phyloP scores from a whole-genome alignment of 768 basidiomycete species.

The Naganishia onofrii region DNA sequence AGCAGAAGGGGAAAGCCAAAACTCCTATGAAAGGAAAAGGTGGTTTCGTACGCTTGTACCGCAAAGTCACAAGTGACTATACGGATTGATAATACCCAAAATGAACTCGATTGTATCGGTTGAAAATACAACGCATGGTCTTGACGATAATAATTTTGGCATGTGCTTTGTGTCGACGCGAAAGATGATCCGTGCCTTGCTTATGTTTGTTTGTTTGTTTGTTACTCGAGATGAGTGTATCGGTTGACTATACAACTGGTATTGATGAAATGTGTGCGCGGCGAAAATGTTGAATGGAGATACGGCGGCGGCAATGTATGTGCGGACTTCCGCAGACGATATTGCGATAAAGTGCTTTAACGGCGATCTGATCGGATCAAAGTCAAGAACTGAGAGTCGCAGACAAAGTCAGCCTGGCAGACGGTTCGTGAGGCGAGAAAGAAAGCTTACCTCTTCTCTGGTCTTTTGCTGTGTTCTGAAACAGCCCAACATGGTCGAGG shows the following conservation, averaged over 20 bases:
- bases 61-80: neutral
- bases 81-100: neutral
- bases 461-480: conserved; percentile 99
- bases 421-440: neutral
- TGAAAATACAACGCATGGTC: conserved; percentile 17
- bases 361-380: conserved; percentile 22
- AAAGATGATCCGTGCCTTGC: neutral
- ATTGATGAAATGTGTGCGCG: conserved; percentile 4
- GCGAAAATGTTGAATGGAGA: conserved; percentile 12
- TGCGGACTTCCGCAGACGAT: no score
- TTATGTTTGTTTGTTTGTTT: neutral
- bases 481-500: conserved; percentile 96
- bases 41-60: neutral
- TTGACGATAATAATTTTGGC: neutral
- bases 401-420: neutral
- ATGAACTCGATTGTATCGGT: conserved; percentile 21
- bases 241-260: conserved; percentile 28
- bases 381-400: conserved; percentile 17
- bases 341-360: no score
- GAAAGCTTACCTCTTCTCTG: conserved; percentile 66
- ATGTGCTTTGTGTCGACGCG: neutral
- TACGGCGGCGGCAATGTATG: neutral
- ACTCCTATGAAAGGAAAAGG: neutral
- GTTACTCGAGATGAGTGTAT: conserved; percentile 11
- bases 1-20: neutral